These are phyloP conservation scores for Saturnispora sanitii DNA, from an alignment of 805 yeast species.

Conservation along the genomic window DNA sequence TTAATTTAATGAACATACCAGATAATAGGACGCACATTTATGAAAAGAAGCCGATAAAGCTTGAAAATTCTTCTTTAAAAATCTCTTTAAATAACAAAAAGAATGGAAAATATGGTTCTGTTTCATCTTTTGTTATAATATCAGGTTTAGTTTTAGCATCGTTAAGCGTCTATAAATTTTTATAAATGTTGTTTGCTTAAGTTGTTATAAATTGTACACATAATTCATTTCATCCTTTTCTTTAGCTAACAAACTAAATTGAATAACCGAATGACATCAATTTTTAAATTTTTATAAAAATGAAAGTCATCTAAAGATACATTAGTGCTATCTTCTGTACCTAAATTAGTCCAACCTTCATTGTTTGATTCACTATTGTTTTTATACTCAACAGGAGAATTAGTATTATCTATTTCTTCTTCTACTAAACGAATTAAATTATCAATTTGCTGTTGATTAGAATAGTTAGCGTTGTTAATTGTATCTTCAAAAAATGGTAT, in stretches of 20 bases:
- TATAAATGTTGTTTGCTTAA: too few species aligned
- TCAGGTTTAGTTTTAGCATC: conserved; percentile 1
- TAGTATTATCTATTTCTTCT: conserved; percentile 8
- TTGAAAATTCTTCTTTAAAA: background rate
- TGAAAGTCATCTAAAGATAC: conserved; percentile 20
- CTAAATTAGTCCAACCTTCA: conserved; percentile 19
- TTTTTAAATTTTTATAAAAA: conserved; percentile 18
- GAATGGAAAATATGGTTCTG: background rate
- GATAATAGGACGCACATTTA: background rate
- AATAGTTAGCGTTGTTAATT: background rate
- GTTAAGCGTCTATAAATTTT: conserved; percentile 5
- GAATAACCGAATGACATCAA: conserved; percentile 18
- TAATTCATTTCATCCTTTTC: too few species aligned
- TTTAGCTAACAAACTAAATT: conserved; percentile 6
- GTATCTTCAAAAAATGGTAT: background rate
- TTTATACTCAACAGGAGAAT: background rate
- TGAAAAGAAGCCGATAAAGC: background rate
- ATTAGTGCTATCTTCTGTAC: conserved; percentile 13
- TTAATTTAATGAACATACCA: background rate
- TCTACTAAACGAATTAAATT: conserved; percentile 7
- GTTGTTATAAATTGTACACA: too few species aligned
- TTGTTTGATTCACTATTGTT: conserved; percentile 8
- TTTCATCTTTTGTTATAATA: background rate
- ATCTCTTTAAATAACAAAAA: background rate
- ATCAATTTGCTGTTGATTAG: conserved; percentile 5